Conservation (phyloP, 805 yeast species). For the Pichia ethanolica region DNA sequence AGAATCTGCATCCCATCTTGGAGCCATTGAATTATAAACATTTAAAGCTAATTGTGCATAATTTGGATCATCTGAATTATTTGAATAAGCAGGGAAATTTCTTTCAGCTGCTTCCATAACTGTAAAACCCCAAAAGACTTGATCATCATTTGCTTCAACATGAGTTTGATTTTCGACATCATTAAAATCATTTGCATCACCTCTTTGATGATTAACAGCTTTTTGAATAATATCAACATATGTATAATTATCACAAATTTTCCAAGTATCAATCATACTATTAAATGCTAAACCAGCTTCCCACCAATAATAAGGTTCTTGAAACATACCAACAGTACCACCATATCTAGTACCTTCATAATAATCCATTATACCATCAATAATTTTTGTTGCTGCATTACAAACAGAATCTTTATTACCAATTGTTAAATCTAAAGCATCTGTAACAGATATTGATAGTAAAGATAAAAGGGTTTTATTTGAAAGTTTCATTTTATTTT, state of each 20-base stretch:
- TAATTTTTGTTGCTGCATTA: conserved; percentile 52
- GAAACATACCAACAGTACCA: conserved; percentile 80
- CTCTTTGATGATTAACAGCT: conserved; percentile 68
- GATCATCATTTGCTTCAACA: conserved; percentile 97
- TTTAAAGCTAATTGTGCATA: conserved; percentile 87
- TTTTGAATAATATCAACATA: conserved; percentile 50
- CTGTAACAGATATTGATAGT: conserved; percentile 1
- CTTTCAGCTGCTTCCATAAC: conserved; percentile 87
- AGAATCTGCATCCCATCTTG: conserved; percentile 78
- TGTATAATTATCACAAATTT: conserved; percentile 60
- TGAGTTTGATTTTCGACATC: conserved; percentile 83
- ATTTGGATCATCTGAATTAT: conserved; percentile 50
- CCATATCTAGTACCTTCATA: conserved; percentile 60
- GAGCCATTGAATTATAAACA: conserved; percentile 82
- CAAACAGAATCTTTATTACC: conserved; percentile 22
- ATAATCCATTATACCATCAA: conserved; percentile 71
- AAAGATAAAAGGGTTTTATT: not conserved
- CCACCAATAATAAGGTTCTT: conserved; percentile 96
- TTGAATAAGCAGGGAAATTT: conserved; percentile 54
- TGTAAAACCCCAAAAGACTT: conserved; percentile 93
- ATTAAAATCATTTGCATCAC: conserved; percentile 69
- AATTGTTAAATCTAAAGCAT: conserved; percentile 2
- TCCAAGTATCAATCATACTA: conserved; percentile 70
- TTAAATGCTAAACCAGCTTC: conserved; percentile 98
- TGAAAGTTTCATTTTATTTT: not conserved